Evolutionary conservation across 257 asterid species (phyloP).

Genomic region (Solanum gracilifrons): DNA sequence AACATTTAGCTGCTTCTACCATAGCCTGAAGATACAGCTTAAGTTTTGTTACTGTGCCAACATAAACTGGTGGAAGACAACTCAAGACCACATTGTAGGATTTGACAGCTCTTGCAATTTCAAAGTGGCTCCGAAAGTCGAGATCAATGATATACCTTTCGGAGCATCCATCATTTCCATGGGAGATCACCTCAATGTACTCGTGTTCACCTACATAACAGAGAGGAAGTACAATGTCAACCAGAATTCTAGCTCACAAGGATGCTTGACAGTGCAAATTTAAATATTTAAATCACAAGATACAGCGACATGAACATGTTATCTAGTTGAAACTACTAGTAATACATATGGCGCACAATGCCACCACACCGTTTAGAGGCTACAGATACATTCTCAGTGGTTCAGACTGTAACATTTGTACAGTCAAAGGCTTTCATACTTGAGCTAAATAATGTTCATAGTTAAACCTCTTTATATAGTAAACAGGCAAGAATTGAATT

Average conservation of each 20-base stretch:
- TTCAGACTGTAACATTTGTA: not conserved
- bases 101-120: slow-evolving; percentile 47
- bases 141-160: slow-evolving; percentile 32
- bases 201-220: slow-evolving; percentile 32
- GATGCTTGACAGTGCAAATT: not conserved
- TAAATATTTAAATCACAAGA: not conserved
- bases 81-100: slow-evolving; percentile 17
- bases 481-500: not conserved
- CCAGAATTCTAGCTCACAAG: not conserved
- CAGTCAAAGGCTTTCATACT: not conserved
- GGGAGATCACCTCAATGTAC: slow-evolving; percentile 29
- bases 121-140: slow-evolving; percentile 46
- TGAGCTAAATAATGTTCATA: not conserved
- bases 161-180: slow-evolving; percentile 7
- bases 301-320: not conserved
- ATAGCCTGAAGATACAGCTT: slow-evolving; percentile 24
- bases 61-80: slow-evolving; percentile 26
- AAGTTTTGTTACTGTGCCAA: slow-evolving; percentile 28
- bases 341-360: not conserved
- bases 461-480: not conserved
- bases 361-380: not conserved
- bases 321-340: not conserved
- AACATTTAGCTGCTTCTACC: slow-evolving; percentile 34
- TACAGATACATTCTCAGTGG: not conserved
- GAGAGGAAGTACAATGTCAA: not conserved